A percentile compares a stretch with the other conserved stretches of the same genome.
These are phyloP conservation scores for Hanseniaspora lachancei DNA, from an alignment of 805 yeast genomes.

Conservation along the genomic window DNA sequence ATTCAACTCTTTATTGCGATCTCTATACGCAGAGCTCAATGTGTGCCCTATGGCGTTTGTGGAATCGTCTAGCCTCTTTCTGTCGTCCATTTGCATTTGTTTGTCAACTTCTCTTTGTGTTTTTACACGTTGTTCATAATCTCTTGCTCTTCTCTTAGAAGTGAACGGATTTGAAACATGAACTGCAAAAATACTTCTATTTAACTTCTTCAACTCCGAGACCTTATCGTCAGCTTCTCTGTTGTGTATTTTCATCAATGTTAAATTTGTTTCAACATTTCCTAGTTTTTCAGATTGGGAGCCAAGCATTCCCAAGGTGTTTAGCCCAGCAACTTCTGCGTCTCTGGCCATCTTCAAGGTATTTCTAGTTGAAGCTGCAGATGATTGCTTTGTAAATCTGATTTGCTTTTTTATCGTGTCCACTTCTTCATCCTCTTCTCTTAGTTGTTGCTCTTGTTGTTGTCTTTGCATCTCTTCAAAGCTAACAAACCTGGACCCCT, in stretches of 20 bases:
- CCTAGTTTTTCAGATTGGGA: slow-evolving; percentile 81
- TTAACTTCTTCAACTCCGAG: slow-evolving; percentile 60
- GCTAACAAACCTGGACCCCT: slow-evolving; percentile 22
- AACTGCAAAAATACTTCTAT: slow-evolving; percentile 70
- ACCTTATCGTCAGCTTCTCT: slow-evolving; percentile 73
- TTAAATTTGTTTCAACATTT: slow-evolving; percentile 63
- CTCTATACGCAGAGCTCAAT: slow-evolving; percentile 34
- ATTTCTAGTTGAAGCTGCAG: slow-evolving; percentile 73
- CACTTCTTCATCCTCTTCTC: slow-evolving; percentile 74
- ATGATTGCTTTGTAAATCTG: slow-evolving; percentile 72
- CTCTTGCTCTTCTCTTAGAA: slow-evolving; percentile 57
- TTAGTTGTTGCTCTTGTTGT: slow-evolving; percentile 29
- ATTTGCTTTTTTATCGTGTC: slow-evolving; percentile 75
- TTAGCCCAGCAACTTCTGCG: slow-evolving; percentile 61
- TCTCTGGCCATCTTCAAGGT: slow-evolving; percentile 60
- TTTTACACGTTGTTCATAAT: slow-evolving; percentile 58
- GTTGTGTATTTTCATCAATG: slow-evolving; percentile 69
- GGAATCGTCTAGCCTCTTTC: slow-evolving; percentile 46
- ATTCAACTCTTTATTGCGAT: slow-evolving; percentile 12
- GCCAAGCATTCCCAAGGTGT: slow-evolving; percentile 84
- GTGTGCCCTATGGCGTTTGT: slow-evolving; percentile 59
- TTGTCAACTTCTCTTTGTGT: slow-evolving; percentile 51
- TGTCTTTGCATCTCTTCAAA: slow-evolving; percentile 28
- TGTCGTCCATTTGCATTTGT: slow-evolving; percentile 45
- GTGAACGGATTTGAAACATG: slow-evolving; percentile 80